These are phyloP conservation scores for Hansenula sp. DNA, from an alignment of 1,139 yeast genomes.

Conservation along the genomic window DNA sequence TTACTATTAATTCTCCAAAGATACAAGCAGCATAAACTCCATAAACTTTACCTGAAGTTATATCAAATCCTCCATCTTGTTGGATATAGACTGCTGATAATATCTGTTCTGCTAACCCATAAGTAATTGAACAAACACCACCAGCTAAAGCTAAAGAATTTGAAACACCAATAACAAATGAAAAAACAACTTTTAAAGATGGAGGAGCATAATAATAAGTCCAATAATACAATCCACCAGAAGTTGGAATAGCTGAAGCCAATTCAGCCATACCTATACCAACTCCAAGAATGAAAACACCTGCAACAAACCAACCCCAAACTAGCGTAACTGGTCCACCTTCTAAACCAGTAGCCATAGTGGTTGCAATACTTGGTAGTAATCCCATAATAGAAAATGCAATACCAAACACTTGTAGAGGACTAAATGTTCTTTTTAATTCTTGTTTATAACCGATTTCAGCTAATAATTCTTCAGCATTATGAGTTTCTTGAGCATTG, in stretches of 20 bases:
- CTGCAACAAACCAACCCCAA: slow-evolving; percentile 21
- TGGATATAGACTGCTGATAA: slow-evolving; percentile 42
- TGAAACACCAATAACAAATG: slow-evolving; percentile 49
- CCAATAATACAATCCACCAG: slow-evolving; percentile 63
- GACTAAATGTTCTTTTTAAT: slow-evolving; percentile 36
- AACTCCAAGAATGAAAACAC: slow-evolving; percentile 31
- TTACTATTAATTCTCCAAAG: slow-evolving; percentile 36
- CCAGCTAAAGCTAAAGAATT: slow-evolving; percentile 50
- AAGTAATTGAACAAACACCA: slow-evolving; percentile 47
- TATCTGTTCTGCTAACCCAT: slow-evolving; percentile 46
- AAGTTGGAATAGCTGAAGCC: slow-evolving; percentile 64
- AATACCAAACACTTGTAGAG: slow-evolving; percentile 42
- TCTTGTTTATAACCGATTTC: slow-evolving; percentile 49
- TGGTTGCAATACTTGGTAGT: slow-evolving; percentile 38
- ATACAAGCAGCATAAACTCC: slow-evolving; percentile 48
- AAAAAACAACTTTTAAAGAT: slow-evolving; percentile 31
- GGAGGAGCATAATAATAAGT: slow-evolving; percentile 47
- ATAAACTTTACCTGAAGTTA: slow-evolving; percentile 40
- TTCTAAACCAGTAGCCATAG: slow-evolving; percentile 24
- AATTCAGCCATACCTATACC: slow-evolving; percentile 46
- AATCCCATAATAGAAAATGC: slow-evolving; percentile 49
- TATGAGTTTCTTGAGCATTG: slow-evolving; percentile 3
- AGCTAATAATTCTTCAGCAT: slow-evolving; percentile 32
- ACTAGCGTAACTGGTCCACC: slow-evolving; percentile 28
- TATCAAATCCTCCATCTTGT: slow-evolving; percentile 36